phyloP scores from a whole-genome alignment of 164 flowering plant species.

The Berberis thunbergii region DNA sequence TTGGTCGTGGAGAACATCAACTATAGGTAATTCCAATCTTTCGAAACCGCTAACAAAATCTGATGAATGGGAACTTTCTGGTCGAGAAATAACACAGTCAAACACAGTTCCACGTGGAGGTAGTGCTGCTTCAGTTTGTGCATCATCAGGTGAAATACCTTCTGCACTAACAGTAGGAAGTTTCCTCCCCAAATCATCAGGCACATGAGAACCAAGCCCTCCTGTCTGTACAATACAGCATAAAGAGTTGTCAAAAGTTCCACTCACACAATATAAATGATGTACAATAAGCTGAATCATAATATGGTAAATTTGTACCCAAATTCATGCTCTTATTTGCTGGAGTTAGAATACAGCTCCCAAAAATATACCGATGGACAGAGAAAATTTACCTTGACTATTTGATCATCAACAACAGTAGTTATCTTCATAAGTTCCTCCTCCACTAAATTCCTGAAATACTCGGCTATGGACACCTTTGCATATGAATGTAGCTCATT shows the following conservation, averaged over 20 bases:
- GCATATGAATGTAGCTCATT: constrained; percentile 42
- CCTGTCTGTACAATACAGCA: constrained; percentile 6
- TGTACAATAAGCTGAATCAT: no score
- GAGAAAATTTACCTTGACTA: constrained; percentile 23
- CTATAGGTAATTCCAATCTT: constrained; percentile 27
- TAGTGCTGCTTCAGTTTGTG: constrained; percentile 8
- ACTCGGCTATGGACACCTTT: constrained; percentile 29
- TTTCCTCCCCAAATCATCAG: constrained; percentile 6
- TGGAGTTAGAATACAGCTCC: no score
- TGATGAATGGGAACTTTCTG: constrained; percentile 9
- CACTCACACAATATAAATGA: no score
- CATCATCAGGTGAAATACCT: constrained; percentile 8
- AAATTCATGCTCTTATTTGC: no score
- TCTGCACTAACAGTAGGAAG: constrained; percentile 12
- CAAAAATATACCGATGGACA: no score
- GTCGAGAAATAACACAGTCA: constrained; percentile 3
- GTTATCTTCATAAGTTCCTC: constrained; percentile 34
- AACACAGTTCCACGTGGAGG: constrained; percentile 4
- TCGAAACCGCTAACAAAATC: constrained; percentile 31
- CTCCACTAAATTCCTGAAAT: constrained; percentile 28
- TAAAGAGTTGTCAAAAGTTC: neutral
- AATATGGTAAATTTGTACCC: no score
- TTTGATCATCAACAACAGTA: constrained; percentile 5
- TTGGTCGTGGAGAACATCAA: constrained; percentile 16
- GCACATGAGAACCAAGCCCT: constrained; percentile 8